Conservation (phyloP, 1,284 basidiomycete genomes). For the Cutaneotrichosporon daszewskae region DNA sequence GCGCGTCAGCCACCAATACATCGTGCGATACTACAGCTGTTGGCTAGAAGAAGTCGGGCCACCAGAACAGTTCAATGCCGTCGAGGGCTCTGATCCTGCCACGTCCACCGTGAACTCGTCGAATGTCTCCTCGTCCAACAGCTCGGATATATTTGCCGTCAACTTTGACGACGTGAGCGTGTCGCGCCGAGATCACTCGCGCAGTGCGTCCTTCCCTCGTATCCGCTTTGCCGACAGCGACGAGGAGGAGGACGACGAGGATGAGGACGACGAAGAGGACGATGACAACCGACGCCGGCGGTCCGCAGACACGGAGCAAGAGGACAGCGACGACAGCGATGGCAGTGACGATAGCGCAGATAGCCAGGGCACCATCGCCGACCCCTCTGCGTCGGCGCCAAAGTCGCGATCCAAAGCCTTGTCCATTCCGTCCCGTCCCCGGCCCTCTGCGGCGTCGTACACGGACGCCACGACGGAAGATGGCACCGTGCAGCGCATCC, state of each 20-base stretch:
- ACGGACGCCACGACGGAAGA: conserved; percentile 34
- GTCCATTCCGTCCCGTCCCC: conserved; percentile 18
- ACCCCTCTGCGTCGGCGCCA: conserved; percentile 24
- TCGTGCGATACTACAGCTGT: conserved; percentile 66
- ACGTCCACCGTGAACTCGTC: conserved; percentile 6
- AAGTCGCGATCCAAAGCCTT: conserved; percentile 3
- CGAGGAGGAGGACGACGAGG: conserved; percentile 36
- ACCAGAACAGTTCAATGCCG: conserved; percentile 10
- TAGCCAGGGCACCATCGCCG: conserved; percentile 25
- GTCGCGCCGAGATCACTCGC: conserved; percentile 31
- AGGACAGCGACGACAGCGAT: conserved; percentile 23
- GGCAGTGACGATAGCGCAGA: conserved; percentile 20
- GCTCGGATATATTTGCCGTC: conserved; percentile 39
- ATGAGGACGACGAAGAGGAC: conserved; percentile 13
- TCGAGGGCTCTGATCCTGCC: conserved; percentile 5
- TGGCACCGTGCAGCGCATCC: conserved; percentile 32
- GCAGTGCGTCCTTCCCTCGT: conserved; percentile 42
- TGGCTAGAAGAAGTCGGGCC: conserved; percentile 44
- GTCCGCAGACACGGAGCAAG: no score
- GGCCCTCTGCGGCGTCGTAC: conserved; percentile 8
- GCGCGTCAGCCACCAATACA: conserved; percentile 77
- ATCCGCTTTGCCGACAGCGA: conserved; percentile 41
- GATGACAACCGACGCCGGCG: no score
- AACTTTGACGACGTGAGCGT: conserved; percentile 42
- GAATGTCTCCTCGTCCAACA: conserved; percentile 10